Base-by-base conservation (phyloP, 768 basidiomycete genomes). In the Hygrocybe coccinea region DNA sequence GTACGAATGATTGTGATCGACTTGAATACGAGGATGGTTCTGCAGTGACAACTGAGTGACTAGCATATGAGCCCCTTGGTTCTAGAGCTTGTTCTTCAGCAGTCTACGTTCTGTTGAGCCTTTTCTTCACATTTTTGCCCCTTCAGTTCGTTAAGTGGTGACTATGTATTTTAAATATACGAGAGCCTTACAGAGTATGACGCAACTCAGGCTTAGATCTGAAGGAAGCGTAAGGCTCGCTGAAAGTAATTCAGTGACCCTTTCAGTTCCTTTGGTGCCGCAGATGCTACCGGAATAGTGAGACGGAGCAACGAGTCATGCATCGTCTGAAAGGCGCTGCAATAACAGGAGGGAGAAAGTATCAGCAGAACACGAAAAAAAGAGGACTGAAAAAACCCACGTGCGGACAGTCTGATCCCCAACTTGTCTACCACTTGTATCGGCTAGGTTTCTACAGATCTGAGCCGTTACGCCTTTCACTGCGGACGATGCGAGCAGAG, bases 361-460 rank as follows among this genome's bases (percentile, higher is more conserved):
- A 36, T 21, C 7, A 51, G 22, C 12, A 12, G 8, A 2, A 51
- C 12, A 35, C 17, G 19, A 38, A 38, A 14, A 19, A n/a, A 8
- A 51, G 29, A 29, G 29, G 8, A 8, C 29, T 3, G 29, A 46
- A 19, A 5, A 29, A n/a, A 51, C 50, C 3, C 50, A 51, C 50
- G 35, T 51, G 9, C 36, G 50, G n/a, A 51, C 50, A 17, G 35
- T 35, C 17, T 51, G 50, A 37, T 35, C 34, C 12, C 50, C 50
- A 21, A 51, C 19, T 34, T 33, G 29, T 38, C 50, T 51, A 12
- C 50, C 50, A 37, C 50, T 34, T 37, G 50, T 19, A 38, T 51
- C 22, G 9, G 50, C 29, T 3, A 51, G 34, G 14, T 33, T 21
- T 35, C 22, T 17, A 7, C 29, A 29, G 8, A 51, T 21, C 35